phyloP scores from a whole-genome alignment of 495 filamentous ascomycete species.

The Chaetomium tenue region DNA sequence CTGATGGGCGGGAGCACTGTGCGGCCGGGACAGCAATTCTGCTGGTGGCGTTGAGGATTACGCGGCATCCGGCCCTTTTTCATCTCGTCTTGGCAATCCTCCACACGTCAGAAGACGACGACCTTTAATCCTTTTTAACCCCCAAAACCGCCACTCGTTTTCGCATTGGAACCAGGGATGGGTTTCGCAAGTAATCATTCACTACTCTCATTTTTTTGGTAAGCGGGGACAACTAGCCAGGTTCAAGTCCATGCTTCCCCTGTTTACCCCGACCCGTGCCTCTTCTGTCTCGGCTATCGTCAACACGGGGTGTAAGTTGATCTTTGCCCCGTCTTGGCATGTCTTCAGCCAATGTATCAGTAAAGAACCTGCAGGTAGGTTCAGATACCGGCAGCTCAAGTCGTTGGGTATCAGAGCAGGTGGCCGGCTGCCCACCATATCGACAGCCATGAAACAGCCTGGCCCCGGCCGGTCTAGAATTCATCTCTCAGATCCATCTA shows the following conservation, averaged over 20 bases:
- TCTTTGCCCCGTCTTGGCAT: slow-evolving; percentile 5
- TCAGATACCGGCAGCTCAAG: slow-evolving; percentile 5
- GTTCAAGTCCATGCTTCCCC: not conserved
- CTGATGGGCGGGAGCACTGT: slow-evolving; percentile 16
- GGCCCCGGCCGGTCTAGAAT: not conserved
- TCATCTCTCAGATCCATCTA: not conserved
- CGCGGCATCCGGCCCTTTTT: slow-evolving; percentile 23
- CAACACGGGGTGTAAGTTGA: not conserved
- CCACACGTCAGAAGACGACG: not conserved
- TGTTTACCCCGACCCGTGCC: not conserved
- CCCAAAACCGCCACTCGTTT: slow-evolving; percentile 2
- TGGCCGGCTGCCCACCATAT: not conserved
- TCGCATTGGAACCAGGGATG: not conserved
- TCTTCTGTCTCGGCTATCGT: not conserved
- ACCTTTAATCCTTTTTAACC: not conserved
- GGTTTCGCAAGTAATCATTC: not conserved
- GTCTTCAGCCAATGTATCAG: not conserved
- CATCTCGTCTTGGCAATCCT: slow-evolving; percentile 15
- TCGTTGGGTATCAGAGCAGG: not conserved
- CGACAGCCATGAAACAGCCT: not conserved
- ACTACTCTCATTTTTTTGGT: not conserved
- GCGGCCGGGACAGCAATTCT: slow-evolving; percentile 6
- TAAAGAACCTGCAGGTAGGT: not conserved
- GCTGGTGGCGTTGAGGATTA: slow-evolving; percentile 22
- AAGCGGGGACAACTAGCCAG: not conserved